Base-by-base conservation (phyloP, 805 yeast species). In the Yamadazyma sp. region DNA sequence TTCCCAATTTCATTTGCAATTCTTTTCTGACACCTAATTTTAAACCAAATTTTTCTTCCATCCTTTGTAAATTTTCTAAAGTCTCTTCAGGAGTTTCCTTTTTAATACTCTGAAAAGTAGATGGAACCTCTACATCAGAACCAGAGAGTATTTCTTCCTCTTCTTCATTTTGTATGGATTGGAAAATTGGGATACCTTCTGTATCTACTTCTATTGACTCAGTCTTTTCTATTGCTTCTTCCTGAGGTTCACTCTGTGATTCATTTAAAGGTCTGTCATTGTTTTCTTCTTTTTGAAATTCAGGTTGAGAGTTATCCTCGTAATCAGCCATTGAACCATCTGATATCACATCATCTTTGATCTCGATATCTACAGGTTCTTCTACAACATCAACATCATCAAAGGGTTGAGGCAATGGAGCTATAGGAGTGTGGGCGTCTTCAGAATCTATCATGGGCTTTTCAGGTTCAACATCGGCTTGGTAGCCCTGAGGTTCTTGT, bases 31-130 rank as follows among this genome's bases (percentile, higher is more conserved):
- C 47, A n/a, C 40, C 43, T 17, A 60, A 41, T 22, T 47, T 45
- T 9, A 59, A 42, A 20, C 56, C 43, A 33, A 42, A 59, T 32
- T 49, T 58, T 8, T 34, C 30, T 32, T 57, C 63, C 1, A 52
- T 49, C 20, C 48, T 53, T 33, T 40, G 44, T 18, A 58, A 47
- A 22, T 52, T 44, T 11, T 35, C 27, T 13, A 60, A 38, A 3
- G 47, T 45, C 0, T 29, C 46, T 31, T 54, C 50, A 9, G 62
- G 60, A 10, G 45, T 44, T 40, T 60, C 63, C 14, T 43, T 46
- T 27, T 45, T 31, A 5, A 60, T 41, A 1, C 65, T 52, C 37
- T 36, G 52, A 46, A 60, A 60, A 4, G 50, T 27, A 2, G 16
- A 6, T 3, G 65, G 65, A 4, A 45, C 31, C 4, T 27, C 38